These are phyloP conservation scores for Lactifluus pinguis DNA, from an alignment of 768 basidiomycete species.

Conservation along the genomic window DNA sequence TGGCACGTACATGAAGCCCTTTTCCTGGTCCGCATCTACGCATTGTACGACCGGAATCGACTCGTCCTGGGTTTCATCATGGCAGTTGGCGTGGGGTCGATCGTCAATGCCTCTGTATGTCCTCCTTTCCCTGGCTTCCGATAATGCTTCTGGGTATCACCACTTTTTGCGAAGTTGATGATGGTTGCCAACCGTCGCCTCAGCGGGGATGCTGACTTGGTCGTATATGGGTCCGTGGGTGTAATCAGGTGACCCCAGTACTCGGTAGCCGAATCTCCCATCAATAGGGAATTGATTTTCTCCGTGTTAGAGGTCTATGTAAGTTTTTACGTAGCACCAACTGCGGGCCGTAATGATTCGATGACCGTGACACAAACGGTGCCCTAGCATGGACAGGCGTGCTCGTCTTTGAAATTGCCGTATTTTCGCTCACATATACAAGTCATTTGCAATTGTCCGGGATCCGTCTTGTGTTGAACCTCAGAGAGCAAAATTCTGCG, in stretches of 20 bases:
- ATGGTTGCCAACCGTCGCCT: not conserved
- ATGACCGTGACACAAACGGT: not conserved
- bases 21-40: slow-evolving; percentile 1
- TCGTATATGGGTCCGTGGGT: not conserved
- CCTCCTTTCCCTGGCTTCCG: not conserved
- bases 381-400: slow-evolving; percentile 8
- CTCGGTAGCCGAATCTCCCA: not conserved
- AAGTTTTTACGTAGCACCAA: not conserved
- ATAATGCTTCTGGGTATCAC: not conserved
- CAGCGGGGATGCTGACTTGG: not conserved
- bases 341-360: not conserved
- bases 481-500: not conserved
- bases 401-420: not conserved
- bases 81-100: not conserved
- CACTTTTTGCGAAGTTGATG: not conserved
- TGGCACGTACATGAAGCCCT: not conserved
- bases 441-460: not conserved
- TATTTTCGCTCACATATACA: slow-evolving; percentile 12
- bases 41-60: not conserved
- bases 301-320: not conserved
- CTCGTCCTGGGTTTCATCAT: not conserved
- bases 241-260: slow-evolving; percentile 2
- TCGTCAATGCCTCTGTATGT: not conserved
- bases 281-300: not conserved
- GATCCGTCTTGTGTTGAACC: slow-evolving; percentile 12